phyloP scores from a whole-genome alignment of 2,329 filamentous ascomycete genomes.

The Diplodia corticola region DNA sequence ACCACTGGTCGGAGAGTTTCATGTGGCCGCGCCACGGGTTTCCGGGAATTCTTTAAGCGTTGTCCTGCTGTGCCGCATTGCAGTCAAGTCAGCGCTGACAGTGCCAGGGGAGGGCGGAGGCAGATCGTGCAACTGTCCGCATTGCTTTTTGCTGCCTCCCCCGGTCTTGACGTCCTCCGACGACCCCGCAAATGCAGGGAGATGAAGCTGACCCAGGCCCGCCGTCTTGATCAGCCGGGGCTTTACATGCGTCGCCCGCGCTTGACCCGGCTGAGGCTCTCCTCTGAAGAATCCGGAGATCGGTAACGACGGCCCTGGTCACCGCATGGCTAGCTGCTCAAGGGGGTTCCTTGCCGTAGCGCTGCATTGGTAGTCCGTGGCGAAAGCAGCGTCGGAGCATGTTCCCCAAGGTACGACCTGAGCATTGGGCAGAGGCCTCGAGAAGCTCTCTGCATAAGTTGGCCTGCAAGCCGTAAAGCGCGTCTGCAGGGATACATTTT shows the following conservation, averaged over 20 bases:
- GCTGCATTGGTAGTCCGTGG: slow-evolving; percentile 7
- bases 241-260: background rate
- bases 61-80: slow-evolving; percentile 12
- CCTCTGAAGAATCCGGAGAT: background rate
- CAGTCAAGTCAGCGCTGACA: slow-evolving; percentile 18
- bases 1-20: slow-evolving; percentile 13
- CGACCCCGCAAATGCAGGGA: background rate
- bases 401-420: slow-evolving; percentile 1
- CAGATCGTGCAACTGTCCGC: background rate
- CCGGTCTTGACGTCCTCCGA: background rate
- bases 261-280: background rate
- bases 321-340: background rate
- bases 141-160: background rate
- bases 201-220: background rate
- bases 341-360: background rate
- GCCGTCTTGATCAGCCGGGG: background rate
- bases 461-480: slow-evolving; percentile 1
- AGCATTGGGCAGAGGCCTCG: slow-evolving; percentile 1
- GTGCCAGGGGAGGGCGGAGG: slow-evolving; percentile 1
- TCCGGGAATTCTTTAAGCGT: slow-evolving; percentile 1
- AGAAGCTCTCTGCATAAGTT: slow-evolving; percentile 3
- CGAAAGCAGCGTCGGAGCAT: background rate
- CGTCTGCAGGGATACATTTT: slow-evolving; percentile 7
- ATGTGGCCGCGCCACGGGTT: slow-evolving; percentile 3
- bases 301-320: background rate